Evolutionary conservation across 192 early-diverging fungal genomes (phyloP), one percentile per base, ranked within the genome.

Genomic region (Coemansia asiatica): DNA sequence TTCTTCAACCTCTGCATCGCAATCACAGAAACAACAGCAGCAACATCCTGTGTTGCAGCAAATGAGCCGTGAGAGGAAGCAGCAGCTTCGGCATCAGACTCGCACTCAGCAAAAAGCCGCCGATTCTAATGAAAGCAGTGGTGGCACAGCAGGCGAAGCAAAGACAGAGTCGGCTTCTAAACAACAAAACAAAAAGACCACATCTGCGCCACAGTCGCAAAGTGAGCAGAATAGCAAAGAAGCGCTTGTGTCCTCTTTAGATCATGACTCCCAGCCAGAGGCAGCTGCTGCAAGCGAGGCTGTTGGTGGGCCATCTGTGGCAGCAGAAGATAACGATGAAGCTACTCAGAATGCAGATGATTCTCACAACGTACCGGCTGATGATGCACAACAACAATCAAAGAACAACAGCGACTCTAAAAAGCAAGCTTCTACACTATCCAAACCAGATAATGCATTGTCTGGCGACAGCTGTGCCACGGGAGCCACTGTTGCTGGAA

Each of bases 1-100:
- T 19, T 21, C 9, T 10, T 36, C 35, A 36, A 12, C 35, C 0
- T 36, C 35, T 36, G 35, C 35, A 10, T 36, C 35, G 13, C 35
- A 36, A 36, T 36, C 35, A 36, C 35, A 36, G 35, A 6, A 36
- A 12, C 35, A 36, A 13, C 29, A 46, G 26, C 61, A 31, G 19
- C 76, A 79, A 26, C 76, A 73, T 54, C 70, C 76, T n/a, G 58
- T 64, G 50, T 38, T 73, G 29, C 76, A 79, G 64, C 76, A 79
- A 46, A 61, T 71, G 55, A 71, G 55, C 19, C 77, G 77, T 18
- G 77, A 80, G 55, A 67, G 70, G 38, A 80, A 80, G 57, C 71
- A 80, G 64, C 77, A 69, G 64, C 61, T 66, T 7, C 66, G 71
- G 40, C 67, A 71, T 25, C 77, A 71, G 63, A 58, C 47, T 23